Base-by-base conservation (phyloP, 495 filamentous ascomycete genomes). In the Penicillium alfredii region DNA sequence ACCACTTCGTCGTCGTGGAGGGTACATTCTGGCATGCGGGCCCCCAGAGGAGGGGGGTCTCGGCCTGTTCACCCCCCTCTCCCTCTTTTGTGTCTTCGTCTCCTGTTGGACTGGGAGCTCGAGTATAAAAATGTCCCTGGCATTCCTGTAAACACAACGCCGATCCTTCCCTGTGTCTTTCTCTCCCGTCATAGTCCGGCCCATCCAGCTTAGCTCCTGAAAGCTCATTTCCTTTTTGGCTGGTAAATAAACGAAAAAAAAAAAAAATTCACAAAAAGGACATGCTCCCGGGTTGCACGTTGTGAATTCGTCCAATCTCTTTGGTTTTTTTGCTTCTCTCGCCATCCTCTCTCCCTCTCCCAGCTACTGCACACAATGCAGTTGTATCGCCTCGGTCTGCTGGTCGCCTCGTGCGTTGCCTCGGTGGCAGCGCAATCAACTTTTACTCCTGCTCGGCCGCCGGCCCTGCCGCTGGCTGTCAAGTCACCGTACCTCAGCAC, bases 401-500 rank as follows among this genome's bases (percentile, higher is more conserved):
- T 60, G 33, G 47, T 55, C 8, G 36, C 43, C 26, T 51, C 50
- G 18, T 32, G 59, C n/a, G 45, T 45, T 28, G 44, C 46, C n/a
- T 45, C 46, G 5, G 46, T 56, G 21, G 39, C 35, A 27, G 63
- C 66, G 9, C 25, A 25, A 20, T 77, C 74, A 14, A 68, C 61
- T 4, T 78, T 76, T 34, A 60, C 61, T 8, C 76, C 74, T 37
- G 70, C 71, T 37, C 64, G 76, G 0, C 76, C 76, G 12, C 76
- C 76, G 17, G 60, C 74, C 4, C 29, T 78, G 4, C 76, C 76
- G 1, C 48, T 80, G 32, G 76, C 76, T 30, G 76, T 78, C 23
- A 72, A 67, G 40, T 76, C 71, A 1, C 76, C 76, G 2, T 80
- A 78, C 31, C 38, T 78, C 14, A 77, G 63, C 44, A 71, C 72